Base-by-base conservation (phyloP, 2,329 filamentous ascomycete species). In the Aurifilum marmelostoma region DNA sequence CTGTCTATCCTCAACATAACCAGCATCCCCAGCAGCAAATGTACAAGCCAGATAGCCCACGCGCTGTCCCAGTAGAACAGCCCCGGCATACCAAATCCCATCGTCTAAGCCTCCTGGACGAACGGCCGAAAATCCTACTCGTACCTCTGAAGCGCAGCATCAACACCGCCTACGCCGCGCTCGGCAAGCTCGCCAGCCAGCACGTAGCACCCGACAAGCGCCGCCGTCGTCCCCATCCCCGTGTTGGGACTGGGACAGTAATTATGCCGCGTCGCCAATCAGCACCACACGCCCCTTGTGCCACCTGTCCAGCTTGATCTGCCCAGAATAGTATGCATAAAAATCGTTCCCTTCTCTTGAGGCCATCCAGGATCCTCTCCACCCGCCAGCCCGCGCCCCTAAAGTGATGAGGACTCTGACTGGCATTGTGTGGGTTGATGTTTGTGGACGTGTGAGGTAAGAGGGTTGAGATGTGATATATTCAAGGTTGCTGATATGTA, bases 251-350 rank as follows among this genome's bases (percentile, higher is more conserved):
- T 76, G 0, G 80, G 80, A 52, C 76, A 79, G 67, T 77, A n/a
- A n/a, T n/a, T n/a, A 80, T 41, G 21, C 66, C 16, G 66, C 66
- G 32, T 64, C 66, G 9, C 66, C 66, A 0, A 56, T 3, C 14
- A 67, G 12, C 16, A 56, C 66, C 6, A 62, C 56, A n/a, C 66
- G 66, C 4, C 66, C 58, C 50, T 37, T 62, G 29, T 62, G 50
- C 59, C 66, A 67, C 1, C 71, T 68, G 6, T 76, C 72, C 70
- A 81, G 76, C 61, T 77, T 78, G 62, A 82, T 75, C 65, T 81
- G 80, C 5, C 75, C 78, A 27, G 80, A 74, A 24, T 80, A 76
- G 34, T 81, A 77, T 67, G 78, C 80, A 73, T 84, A 85, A 70
- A 83, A 84, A 67, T 84, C 79, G 0, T 80, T 73, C 0, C n/a